Evolutionary conservation across 2,329 filamentous ascomycete species (phyloP).

Genomic region (Apiospora phragmitis): DNA sequence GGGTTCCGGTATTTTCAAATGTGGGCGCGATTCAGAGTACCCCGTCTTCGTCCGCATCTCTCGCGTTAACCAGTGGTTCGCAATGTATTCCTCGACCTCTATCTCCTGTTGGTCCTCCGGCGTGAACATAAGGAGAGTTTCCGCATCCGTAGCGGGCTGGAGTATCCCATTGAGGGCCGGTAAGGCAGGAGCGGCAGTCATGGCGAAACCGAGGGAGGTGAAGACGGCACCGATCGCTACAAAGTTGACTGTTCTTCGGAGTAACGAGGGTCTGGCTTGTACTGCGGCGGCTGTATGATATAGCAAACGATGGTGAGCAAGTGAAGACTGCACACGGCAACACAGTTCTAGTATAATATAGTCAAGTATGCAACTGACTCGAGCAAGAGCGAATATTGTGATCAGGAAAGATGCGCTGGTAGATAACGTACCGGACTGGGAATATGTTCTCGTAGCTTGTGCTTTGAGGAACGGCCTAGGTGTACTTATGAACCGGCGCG

Average conservation of each 20-base stretch:
- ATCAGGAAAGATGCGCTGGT: background rate
- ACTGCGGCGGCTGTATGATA: conserved; percentile 17
- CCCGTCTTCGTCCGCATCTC: conserved; percentile 66
- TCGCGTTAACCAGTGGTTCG: conserved; percentile 71
- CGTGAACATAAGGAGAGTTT: conserved; percentile 68
- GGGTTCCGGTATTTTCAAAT: conserved; percentile 77
- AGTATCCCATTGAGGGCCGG: conserved; percentile 48
- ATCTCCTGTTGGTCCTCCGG: conserved; percentile 54
- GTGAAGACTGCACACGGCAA: background rate
- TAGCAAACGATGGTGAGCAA: conserved; percentile 22
- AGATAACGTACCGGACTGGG: conserved; percentile 1
- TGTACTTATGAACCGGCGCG: background rate
- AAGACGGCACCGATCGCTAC: conserved; percentile 49
- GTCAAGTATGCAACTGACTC: conserved; percentile 10
- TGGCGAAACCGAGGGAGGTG: conserved; percentile 53
- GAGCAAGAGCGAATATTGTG: background rate
- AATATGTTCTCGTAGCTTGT: background rate
- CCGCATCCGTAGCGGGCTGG: conserved; percentile 63
- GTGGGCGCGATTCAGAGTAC: conserved; percentile 77
- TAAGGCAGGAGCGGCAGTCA: conserved; percentile 55
- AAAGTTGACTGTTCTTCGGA: conserved; percentile 46
- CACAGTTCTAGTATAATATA: background rate
- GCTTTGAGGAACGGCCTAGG: background rate
- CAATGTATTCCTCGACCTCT: conserved; percentile 72
- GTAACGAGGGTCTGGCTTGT: conserved; percentile 32